Percentiles rank a stretch among this genome's conserved stretches.
phyloP scores from a whole-genome alignment of 495 filamentous ascomycete genomes.

The Xylaria acuta region DNA sequence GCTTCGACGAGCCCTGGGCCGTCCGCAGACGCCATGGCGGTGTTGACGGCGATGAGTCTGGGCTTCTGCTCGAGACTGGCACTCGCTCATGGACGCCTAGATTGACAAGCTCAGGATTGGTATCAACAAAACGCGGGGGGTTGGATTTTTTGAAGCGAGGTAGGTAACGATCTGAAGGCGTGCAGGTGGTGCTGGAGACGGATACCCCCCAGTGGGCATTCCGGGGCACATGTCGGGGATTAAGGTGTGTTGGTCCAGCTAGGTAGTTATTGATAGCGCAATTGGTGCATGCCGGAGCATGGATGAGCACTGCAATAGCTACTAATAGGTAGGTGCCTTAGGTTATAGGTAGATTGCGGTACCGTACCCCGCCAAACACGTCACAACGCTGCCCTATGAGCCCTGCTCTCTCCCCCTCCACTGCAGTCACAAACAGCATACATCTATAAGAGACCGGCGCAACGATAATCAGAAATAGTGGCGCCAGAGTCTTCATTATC shows the following conservation, averaged over 20 bases:
- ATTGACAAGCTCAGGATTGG: neutral
- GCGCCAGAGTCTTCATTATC: neutral
- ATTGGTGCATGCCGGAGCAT: neutral
- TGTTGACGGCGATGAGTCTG: neutral
- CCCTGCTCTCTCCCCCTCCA: neutral
- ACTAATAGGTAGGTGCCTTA: no score
- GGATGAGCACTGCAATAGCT: no score
- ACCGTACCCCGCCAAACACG: constrained; percentile 20
- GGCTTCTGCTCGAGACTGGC: neutral
- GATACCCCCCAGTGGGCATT: neutral
- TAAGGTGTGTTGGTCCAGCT: neutral
- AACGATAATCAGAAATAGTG: no score
- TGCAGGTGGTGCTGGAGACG: neutral
- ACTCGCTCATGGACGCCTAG: neutral
- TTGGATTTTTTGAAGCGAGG: neutral
- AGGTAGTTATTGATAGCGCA: neutral
- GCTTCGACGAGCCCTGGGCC: constrained; percentile 39
- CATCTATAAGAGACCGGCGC: no score
- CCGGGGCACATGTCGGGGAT: neutral
- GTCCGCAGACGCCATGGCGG: constrained; percentile 47
- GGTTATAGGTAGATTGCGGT: no score
- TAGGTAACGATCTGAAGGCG: no score
- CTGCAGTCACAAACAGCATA: no score
- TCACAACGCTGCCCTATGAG: neutral
- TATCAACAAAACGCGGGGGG: neutral